These are phyloP conservation scores for Debaryomyces tyrocola DNA, from an alignment of 805 yeast genomes.

Conservation along the genomic window DNA sequence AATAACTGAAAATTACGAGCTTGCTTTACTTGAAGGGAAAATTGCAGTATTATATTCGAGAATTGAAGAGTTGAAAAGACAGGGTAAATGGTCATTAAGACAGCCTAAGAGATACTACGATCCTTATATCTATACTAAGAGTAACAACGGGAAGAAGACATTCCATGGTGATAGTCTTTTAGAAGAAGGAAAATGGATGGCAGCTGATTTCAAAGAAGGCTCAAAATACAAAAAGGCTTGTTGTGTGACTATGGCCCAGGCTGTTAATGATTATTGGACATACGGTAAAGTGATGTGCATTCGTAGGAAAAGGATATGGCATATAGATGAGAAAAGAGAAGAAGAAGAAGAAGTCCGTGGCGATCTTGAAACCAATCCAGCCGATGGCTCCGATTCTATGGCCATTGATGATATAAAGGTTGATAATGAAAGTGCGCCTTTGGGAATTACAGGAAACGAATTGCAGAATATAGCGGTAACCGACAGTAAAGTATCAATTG, in stretches of 20 bases:
- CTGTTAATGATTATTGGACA: constrained; percentile 75
- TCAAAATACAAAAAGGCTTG: constrained; percentile 68
- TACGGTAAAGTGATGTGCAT: constrained; percentile 69
- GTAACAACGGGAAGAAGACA: constrained; percentile 25
- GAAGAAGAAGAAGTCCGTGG: not conserved
- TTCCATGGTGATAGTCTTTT: constrained; percentile 74
- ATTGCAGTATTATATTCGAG: constrained; percentile 86
- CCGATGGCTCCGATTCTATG: not conserved
- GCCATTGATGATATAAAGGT: not conserved
- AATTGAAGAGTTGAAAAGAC: constrained; percentile 86
- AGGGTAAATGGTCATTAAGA: constrained; percentile 85
- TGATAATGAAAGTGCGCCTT: not conserved
- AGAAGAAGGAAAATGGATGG: constrained; percentile 83
- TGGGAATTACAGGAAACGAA: not conserved
- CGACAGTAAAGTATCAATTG: not conserved
- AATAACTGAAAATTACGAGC: constrained; percentile 81
- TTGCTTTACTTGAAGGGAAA: constrained; percentile 85
- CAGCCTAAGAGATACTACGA: constrained; percentile 75
- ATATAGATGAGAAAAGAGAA: constrained; percentile 10
- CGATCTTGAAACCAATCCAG: not conserved
- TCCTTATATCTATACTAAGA: constrained; percentile 46
- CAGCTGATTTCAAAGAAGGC: constrained; percentile 71
- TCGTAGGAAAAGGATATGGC: constrained; percentile 45
- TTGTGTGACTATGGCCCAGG: constrained; percentile 68
- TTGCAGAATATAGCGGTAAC: constrained; percentile 4